These are phyloP conservation scores for Ceratopteris richardii DNA, from an alignment of 75 land plant species.

Conservation along the genomic window DNA sequence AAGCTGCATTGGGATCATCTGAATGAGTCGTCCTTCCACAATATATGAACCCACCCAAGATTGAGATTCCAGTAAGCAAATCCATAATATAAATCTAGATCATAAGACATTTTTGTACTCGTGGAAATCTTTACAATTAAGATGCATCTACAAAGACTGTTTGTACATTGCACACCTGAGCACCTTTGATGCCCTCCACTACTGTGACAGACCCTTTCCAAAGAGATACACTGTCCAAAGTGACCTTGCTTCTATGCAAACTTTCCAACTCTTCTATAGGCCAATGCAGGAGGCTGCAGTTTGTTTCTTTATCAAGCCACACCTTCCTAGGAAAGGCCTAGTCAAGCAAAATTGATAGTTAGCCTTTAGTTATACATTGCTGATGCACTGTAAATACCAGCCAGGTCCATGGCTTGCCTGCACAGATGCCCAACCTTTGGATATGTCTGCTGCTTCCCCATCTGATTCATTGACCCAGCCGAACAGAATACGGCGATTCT, in stretches of 20 bases:
- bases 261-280: slow-evolving; percentile 53
- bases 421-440: slow-evolving; percentile 37
- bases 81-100: no score
- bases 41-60: no score
- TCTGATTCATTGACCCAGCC: slow-evolving; percentile 47
- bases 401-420: slow-evolving; percentile 11
- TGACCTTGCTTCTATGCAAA: slow-evolving; percentile 9
- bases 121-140: no score
- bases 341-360: background rate
- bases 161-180: no score
- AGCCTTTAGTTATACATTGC: background rate
- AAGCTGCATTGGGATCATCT: no score
- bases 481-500: slow-evolving; percentile 28
- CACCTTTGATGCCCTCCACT: slow-evolving; percentile 10
- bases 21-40: no score
- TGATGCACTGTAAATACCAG: no score
- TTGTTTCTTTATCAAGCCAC: slow-evolving; percentile 35
- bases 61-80: no score
- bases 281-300: slow-evolving; percentile 53
- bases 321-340: slow-evolving; percentile 53
- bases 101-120: no score
- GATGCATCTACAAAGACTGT: no score
- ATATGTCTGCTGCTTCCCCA: slow-evolving; percentile 19
- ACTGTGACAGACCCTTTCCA: slow-evolving; percentile 3
- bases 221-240: slow-evolving; percentile 4